Percentiles rank a stretch among this genome's conserved stretches.
Evolutionary conservation across 73 alveolate genomes (phyloP).

Genomic region (Paraurostyla sp.): DNA sequence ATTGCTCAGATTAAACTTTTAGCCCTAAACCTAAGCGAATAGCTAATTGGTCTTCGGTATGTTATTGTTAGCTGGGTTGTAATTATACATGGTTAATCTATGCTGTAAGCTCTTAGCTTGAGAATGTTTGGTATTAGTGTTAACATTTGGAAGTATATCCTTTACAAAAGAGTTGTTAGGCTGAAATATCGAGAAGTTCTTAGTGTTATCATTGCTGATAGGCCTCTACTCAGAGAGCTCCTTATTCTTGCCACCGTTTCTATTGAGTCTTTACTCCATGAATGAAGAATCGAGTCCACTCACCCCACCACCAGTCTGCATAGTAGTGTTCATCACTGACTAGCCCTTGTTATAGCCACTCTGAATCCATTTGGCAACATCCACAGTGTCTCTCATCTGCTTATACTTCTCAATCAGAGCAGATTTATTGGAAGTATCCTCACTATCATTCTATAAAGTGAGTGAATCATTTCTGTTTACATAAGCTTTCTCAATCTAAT

Average conservation of each 20-base stretch:
- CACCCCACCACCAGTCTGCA: neutral
- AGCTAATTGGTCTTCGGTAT: no score
- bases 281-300: no score
- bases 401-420: neutral
- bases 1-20: slow-evolving; percentile 14
- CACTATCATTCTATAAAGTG: neutral
- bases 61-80: neutral
- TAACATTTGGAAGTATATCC: slow-evolving; percentile 5
- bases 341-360: slow-evolving; percentile 27
- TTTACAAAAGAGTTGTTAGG: neutral
- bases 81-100: slow-evolving; percentile 32
- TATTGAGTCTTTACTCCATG: neutral
- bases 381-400: slow-evolving; percentile 40
- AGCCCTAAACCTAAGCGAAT: neutral
- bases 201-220: slow-evolving; percentile 13
- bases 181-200: neutral
- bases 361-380: slow-evolving; percentile 37
- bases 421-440: neutral
- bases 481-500: slow-evolving; percentile 24
- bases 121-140: neutral
- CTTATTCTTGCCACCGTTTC: neutral
- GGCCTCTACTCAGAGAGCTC: neutral
- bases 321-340: neutral
- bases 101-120: neutral
- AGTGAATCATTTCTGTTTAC: slow-evolving; percentile 15